Evolutionary conservation across 2,329 filamentous ascomycete genomes (phyloP).

Genomic region (Botryotinia convoluta): DNA sequence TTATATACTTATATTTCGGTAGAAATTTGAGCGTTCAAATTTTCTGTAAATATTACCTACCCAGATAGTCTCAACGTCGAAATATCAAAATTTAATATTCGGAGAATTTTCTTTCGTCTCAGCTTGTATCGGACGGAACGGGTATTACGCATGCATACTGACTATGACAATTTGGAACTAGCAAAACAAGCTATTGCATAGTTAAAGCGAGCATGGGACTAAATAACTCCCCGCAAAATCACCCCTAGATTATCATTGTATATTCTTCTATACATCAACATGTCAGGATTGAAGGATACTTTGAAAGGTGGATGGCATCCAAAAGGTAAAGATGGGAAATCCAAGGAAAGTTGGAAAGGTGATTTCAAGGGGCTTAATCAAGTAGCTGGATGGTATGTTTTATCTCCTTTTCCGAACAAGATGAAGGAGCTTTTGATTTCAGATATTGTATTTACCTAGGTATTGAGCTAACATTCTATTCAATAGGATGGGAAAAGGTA

Average conservation of each 20-base stretch:
- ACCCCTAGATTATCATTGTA: not conserved
- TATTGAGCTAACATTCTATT: not conserved
- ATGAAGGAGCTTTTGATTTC: not conserved
- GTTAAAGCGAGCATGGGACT: not conserved
- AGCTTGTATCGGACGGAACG: not conserved
- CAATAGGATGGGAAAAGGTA: constrained; percentile 37
- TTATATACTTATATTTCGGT: not conserved
- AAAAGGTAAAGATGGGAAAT: constrained; percentile 49
- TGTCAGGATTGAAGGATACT: constrained; percentile 43
- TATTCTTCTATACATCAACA: not conserved
- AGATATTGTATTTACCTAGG: not conserved
- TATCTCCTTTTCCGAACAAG: not conserved
- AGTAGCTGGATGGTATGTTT: constrained; percentile 36
- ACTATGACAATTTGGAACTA: constrained; percentile 3
- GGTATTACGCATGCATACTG: not conserved
- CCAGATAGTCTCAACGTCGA: not conserved
- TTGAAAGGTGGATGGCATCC: constrained; percentile 55
- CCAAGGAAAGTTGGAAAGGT: constrained; percentile 51
- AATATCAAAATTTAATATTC: not conserved
- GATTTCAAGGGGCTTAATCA: constrained; percentile 40
- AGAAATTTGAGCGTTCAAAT: not conserved
- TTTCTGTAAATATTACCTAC: not conserved
- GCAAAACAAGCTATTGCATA: constrained; percentile 7
- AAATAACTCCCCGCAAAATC: constrained; percentile 11
- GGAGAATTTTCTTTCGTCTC: not conserved